Evolutionary conservation across 2,329 filamentous ascomycete genomes (phyloP).

Genomic region (Stromatinia cepivora): DNA sequence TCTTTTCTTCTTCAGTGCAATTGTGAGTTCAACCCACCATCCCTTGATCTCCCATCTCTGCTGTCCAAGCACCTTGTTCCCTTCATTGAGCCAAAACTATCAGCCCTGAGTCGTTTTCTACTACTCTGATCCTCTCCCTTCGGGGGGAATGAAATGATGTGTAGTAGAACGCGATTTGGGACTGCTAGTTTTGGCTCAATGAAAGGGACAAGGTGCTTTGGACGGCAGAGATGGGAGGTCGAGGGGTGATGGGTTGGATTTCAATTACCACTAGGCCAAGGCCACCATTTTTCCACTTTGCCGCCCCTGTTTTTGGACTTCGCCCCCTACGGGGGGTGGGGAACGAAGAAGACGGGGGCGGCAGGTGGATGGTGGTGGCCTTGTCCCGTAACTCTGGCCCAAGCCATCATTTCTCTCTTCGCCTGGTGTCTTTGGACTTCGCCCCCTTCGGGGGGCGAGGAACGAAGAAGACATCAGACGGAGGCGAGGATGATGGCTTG

Average conservation of each 20-base stretch:
- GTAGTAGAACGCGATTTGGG: not conserved
- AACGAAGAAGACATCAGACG: not conserved
- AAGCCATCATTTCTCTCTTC: not conserved
- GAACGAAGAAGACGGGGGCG: not conserved
- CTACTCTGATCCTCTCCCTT: not conserved
- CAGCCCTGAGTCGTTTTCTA: not conserved
- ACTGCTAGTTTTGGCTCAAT: not conserved
- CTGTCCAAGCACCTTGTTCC: not conserved
- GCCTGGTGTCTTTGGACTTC: not conserved
- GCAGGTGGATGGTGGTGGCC: not conserved
- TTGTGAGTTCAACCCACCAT: not conserved
- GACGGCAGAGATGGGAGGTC: not conserved
- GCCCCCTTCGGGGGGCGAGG: not conserved
- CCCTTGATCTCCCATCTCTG: not conserved
- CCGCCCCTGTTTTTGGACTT: not conserved
- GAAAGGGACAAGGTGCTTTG: not conserved
- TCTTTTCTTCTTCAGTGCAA: not conserved
- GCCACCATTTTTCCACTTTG: not conserved
- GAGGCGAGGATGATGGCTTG: not conserved
- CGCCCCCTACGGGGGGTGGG: not conserved
- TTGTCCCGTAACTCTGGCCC: not conserved
- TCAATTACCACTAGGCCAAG: not conserved
- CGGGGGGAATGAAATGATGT: not conserved
- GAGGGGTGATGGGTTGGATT: not conserved
- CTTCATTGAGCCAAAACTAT: not conserved